Evolutionary conservation across 495 filamentous ascomycete genomes (phyloP).

Genomic region (Daldinia concentrica): DNA sequence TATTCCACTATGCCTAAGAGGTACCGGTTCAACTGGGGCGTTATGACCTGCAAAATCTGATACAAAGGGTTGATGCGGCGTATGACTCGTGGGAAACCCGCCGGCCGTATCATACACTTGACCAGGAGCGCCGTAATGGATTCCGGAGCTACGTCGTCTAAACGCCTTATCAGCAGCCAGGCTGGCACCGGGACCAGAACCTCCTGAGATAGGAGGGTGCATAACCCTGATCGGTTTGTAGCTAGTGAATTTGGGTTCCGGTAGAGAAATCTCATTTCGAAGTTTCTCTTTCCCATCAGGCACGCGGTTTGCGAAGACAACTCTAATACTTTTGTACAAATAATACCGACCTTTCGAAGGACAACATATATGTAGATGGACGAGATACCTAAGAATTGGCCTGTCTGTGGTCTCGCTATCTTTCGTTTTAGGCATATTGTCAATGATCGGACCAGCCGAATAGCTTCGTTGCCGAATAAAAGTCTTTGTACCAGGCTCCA

Average conservation of each 20-base stretch:
- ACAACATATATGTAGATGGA: conserved; percentile 94
- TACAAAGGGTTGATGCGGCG: conserved; percentile 33
- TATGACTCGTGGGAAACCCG: conserved; percentile 42
- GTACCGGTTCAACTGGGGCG: conserved; percentile 49
- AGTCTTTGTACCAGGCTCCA: conserved; percentile 94
- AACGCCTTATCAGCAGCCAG: conserved; percentile 64
- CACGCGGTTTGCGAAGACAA: conserved; percentile 97
- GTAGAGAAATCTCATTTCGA: conserved; percentile 87
- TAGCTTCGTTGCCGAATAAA: conserved; percentile 96
- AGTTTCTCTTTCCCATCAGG: conserved; percentile 96
- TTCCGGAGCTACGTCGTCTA: conserved; percentile 65
- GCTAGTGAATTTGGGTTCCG: conserved; percentile 84
- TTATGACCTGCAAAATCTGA: conserved; percentile 36
- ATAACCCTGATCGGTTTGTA: conserved; percentile 76
- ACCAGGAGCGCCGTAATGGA: conserved; percentile 51
- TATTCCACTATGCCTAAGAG: conserved; percentile 39
- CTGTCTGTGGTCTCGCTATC: conserved; percentile 64
- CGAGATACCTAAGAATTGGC: conserved; percentile 86
- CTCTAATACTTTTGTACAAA: conserved; percentile 88
- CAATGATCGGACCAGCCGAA: conserved; percentile 85
- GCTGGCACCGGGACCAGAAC: conserved; percentile 49
- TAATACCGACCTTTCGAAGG: conserved; percentile 85
- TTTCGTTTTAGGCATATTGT: conserved; percentile 61
- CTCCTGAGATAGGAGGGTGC: conserved; percentile 47
- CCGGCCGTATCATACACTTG: conserved; percentile 51